Base-by-base conservation (phyloP, 129 eudicot genomes). In the Artemisia annua region DNA sequence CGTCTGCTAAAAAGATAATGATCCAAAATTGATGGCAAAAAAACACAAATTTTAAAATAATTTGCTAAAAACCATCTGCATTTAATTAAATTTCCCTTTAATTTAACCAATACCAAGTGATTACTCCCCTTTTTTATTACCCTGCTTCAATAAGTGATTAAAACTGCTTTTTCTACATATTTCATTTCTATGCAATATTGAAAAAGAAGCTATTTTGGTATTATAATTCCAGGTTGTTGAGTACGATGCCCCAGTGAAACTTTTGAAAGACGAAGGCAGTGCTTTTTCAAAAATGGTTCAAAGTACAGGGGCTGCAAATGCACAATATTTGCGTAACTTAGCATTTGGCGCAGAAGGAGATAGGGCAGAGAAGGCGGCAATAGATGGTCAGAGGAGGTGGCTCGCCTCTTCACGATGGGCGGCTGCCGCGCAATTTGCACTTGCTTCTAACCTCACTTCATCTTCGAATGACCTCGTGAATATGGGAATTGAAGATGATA, bases 221-320 rank as follows among this genome's bases (percentile, higher is more conserved):
- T 7, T 72, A 43, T 49, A 15, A 15, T 19, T 63, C 44, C 85
- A 95, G 99, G 91, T 90, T 54, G 74, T 90, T 10, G 99, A 95
- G 83, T 90, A 88, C 57, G 94, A 83, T 39, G 79, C 97, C 18
- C 99, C 97, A 0, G 84, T 78, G 50, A 74, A 76, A 53, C 89
- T 95, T 18, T 81, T 95, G n/a, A 18, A 58, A 67, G 80, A 74
- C 17, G 96, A 85, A 73, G 74, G 17, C 46, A 79, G 94, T 54
- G 84, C 88, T 24, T 95, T 95, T 84, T 90, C 93, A 22, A 88
- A 88, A 81, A 95, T 95, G 97, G 99, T 95, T 66, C 88, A 90
- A 44, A 95, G 99, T 69, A 95, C 99, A 1, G 99, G 99, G 51
- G 82, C 86, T 5, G 97, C 99, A 74, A 95, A 90, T 78, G 96